Evolutionary conservation across 768 basidiomycete species (phyloP), one percentile per base, ranked within the genome.

Genomic region (Russula abietina): DNA sequence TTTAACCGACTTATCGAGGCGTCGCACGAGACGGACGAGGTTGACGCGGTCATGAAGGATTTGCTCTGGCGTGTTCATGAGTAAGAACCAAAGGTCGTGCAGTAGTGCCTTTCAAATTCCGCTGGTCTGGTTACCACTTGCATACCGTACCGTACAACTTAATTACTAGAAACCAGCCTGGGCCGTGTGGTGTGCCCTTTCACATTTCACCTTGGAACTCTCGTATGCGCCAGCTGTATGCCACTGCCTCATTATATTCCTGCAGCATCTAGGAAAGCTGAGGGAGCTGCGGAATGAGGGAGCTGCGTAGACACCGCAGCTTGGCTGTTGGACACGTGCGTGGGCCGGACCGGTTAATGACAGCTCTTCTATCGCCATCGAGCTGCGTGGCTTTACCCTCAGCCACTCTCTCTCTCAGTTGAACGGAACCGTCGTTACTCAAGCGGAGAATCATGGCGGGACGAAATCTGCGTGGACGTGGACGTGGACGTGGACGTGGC

Each of bases 31-130:
- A 54, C 86, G 79, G 11, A 74, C 73, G 10, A 91, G 76, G 72
- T 91, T 91, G 14, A 91, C 81, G 66, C 82, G 80, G 74, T 91
- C 86, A 61, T 88, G 88, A 4, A 67, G 55, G 2, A 67, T 33
- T 55, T 72, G 70, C 30, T 73, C 71, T 48, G 22, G 52, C 22
- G 22, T 53, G n/a, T 22, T 22, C 33, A 36, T n/a, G 36, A 36
- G 36, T 36, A 3, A 36, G 8, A 4, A 3, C 2, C 2, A 12
- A 36, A 12, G 33, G 33, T 36, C 33, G 33, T 36, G 11, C 28
- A 30, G 28, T 30, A 5, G 28, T 30, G 33, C 33, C 33, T 36
- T 46, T 49, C 48, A 28, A 49, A 49, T 24, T 49, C 7, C 48
- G 24, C 2, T 5, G n/a, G n/a, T n/a, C n/a, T n/a, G n/a, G n/a